Percentiles rank a stretch among this genome's conserved stretches.
Evolutionary conservation across 1,284 basidiomycete species (phyloP).

Genomic region (Stereum hirsutum): DNA sequence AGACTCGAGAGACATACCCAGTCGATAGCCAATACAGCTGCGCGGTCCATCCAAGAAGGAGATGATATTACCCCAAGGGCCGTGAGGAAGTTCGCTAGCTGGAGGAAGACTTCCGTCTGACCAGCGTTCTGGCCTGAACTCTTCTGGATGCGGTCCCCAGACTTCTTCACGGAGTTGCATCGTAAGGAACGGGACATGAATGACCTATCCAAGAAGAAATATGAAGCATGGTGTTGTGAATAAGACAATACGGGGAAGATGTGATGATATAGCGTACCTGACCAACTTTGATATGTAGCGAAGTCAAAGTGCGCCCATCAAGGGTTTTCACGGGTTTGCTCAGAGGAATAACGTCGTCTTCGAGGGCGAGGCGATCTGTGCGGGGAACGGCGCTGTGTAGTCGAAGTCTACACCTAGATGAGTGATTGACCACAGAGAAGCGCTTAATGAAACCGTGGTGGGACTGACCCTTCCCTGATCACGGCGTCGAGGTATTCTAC

Average conservation of each 20-base stretch:
- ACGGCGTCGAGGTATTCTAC: background rate
- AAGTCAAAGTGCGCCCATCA: constrained; percentile 10
- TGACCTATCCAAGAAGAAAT: constrained; percentile 6
- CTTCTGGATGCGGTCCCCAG: constrained; percentile 18
- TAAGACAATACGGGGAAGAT: background rate
- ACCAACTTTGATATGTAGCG: constrained; percentile 13
- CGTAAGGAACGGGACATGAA: constrained; percentile 15
- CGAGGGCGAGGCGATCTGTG: constrained; percentile 12
- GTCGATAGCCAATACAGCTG: constrained; percentile 9
- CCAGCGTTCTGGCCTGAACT: constrained; percentile 17
- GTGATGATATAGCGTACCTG: constrained; percentile 10
- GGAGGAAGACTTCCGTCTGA: background rate
- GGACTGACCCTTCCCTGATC: background rate
- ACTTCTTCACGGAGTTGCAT: constrained; percentile 15
- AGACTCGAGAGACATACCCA: constrained; percentile 5
- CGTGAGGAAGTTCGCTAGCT: constrained; percentile 3
- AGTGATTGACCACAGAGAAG: background rate
- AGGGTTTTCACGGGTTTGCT: constrained; percentile 12
- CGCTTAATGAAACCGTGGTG: background rate
- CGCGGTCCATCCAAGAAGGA: constrained; percentile 13
- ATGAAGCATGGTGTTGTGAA: background rate
- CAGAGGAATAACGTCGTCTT: constrained; percentile 16
- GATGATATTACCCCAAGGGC: constrained; percentile 10
- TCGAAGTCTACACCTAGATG: constrained; percentile 12
- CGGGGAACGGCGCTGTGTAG: constrained; percentile 14